These are phyloP conservation scores for Phytophthora sojae DNA, from an alignment of 352 stramenopile species.

Conservation along the genomic window DNA sequence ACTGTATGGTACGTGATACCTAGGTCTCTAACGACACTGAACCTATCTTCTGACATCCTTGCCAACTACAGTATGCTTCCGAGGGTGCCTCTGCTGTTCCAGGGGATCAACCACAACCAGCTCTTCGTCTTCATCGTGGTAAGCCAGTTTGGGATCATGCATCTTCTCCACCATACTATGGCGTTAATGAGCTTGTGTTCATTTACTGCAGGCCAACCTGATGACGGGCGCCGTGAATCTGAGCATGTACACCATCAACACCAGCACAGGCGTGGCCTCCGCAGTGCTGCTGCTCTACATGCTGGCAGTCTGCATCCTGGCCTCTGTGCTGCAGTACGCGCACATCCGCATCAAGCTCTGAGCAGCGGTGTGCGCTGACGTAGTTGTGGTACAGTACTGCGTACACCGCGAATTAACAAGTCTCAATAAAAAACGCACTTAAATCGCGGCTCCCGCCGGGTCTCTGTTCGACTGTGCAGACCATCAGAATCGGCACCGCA, in stretches of 20 bases:
- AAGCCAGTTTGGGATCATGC: constrained; percentile 3
- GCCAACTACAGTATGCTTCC: constrained; percentile 61
- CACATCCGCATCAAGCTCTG: constrained; percentile 81
- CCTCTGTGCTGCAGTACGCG: constrained; percentile 57
- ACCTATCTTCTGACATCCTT: background rate
- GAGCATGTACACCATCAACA: constrained; percentile 85
- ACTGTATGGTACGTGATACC: constrained; percentile 57
- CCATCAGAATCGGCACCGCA: constrained; percentile 31
- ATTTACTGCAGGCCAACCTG: constrained; percentile 68
- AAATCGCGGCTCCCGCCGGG: constrained; percentile 6
- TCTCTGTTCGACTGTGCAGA: constrained; percentile 24
- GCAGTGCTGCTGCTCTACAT: constrained; percentile 73
- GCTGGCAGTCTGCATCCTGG: constrained; percentile 61
- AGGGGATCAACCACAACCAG: constrained; percentile 84
- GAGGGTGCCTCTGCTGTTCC: constrained; percentile 69
- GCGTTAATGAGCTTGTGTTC: constrained; percentile 1
- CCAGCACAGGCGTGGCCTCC: constrained; percentile 41
- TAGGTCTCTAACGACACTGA: background rate
- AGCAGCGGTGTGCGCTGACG: constrained; percentile 15
- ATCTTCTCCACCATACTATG: background rate
- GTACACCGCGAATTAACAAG: constrained; percentile 24
- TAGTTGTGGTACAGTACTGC: background rate
- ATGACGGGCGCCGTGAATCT: constrained; percentile 81
- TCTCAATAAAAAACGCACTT: constrained; percentile 27
- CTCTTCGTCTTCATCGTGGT: constrained; percentile 88